A percentile compares a stretch with the other conserved stretches of the same genome.
phyloP scores from a whole-genome alignment of 2,329 filamentous ascomycete species.

The Fusarium siculi region DNA sequence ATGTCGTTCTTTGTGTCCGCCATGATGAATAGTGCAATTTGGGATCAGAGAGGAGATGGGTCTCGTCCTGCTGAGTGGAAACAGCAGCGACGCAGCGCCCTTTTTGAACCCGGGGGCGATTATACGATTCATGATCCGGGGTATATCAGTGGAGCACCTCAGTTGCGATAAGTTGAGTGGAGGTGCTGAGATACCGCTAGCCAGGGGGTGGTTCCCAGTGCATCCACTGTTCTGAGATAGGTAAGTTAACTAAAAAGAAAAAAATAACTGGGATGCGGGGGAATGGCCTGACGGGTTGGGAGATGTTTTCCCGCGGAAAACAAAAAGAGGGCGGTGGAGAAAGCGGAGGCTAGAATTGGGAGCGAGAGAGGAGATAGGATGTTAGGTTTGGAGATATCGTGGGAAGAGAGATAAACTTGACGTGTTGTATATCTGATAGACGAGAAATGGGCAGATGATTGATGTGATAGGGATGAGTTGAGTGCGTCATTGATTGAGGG shows the following conservation, averaged over 20 bases:
- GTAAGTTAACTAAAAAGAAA: conserved; percentile 3
- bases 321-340: conserved; percentile 4
- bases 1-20: conserved; percentile 32
- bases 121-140: conserved; percentile 39
- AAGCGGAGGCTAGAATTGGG: conserved; percentile 22
- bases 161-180: conserved; percentile 16
- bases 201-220: background rate
- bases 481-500: background rate
- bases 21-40: conserved; percentile 14
- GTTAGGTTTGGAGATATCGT: conserved; percentile 22
- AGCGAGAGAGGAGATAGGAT: conserved; percentile 32
- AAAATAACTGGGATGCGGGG: conserved; percentile 12
- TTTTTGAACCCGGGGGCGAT: conserved; percentile 34
- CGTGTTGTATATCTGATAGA: conserved; percentile 8
- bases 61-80: background rate
- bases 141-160: conserved; percentile 22
- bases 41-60: background rate
- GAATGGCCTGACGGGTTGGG: conserved; percentile 8
- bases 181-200: conserved; percentile 35
- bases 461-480: background rate
- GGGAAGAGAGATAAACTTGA: conserved; percentile 5
- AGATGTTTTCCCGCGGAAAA: conserved; percentile 30
- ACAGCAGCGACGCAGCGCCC: conserved; percentile 3
- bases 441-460: background rate
- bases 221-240: conserved; percentile 7